Evolutionary conservation across 306 rosid genomes (phyloP).

Genomic region (Canavalia ensiformis): DNA sequence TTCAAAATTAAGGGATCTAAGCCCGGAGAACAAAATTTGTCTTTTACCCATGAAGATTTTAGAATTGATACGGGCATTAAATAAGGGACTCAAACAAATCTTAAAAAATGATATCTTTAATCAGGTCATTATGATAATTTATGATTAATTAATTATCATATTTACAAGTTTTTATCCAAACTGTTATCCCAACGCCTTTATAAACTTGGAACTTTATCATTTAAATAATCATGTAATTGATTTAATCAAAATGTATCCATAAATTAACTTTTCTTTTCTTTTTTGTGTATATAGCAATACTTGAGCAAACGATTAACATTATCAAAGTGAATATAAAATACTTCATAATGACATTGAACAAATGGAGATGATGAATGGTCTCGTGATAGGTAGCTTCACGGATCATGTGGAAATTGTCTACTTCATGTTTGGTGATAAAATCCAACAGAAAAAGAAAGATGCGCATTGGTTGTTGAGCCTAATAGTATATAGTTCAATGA

Average conservation of each 20-base stretch:
- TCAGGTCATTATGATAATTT: background rate
- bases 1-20: conserved; percentile 9
- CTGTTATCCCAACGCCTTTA: background rate
- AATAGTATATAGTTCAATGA: background rate
- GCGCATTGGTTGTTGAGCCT: background rate
- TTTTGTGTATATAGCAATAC: background rate
- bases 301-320: background rate
- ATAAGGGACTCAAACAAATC: background rate
- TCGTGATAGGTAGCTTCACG: conserved; percentile 3
- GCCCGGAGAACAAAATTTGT: background rate
- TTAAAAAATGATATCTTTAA: background rate
- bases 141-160: background rate
- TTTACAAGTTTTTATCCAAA: background rate
- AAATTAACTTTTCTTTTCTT: background rate
- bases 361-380: background rate
- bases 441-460: background rate
- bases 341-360: background rate
- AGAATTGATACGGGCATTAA: background rate
- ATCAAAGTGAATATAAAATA: background rate
- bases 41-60: background rate
- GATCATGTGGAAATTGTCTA: conserved; percentile 8
- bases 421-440: conserved; percentile 18
- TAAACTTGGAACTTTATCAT: background rate
- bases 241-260: background rate
- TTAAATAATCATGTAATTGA: background rate